Evolutionary conservation across 768 basidiomycete species (phyloP).

Genomic region (Boletus reticuloceps): DNA sequence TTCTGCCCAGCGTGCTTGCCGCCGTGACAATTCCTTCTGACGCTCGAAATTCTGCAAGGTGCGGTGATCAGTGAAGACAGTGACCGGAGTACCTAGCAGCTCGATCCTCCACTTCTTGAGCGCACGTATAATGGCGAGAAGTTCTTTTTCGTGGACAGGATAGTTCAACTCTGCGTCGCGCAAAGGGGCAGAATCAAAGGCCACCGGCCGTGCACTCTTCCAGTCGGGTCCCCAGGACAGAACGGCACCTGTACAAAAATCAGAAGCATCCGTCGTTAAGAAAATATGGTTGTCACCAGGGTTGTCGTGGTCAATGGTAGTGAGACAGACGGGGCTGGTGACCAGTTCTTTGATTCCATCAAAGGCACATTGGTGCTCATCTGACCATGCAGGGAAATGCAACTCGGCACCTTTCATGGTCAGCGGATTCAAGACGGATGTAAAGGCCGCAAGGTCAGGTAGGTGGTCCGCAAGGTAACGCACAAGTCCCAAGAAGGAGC

Average conservation of each 20-base stretch:
- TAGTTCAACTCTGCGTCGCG: constrained; percentile 21
- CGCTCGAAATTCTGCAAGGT: constrained; percentile 13
- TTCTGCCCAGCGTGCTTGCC: constrained; percentile 38
- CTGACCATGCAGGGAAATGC: background rate
- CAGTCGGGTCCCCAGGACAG: background rate
- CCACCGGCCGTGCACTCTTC: background rate
- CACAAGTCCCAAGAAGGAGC: background rate
- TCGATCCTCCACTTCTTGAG: constrained; percentile 29
- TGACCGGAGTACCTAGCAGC: background rate
- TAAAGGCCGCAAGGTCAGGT: background rate
- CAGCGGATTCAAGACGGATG: background rate
- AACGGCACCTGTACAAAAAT: background rate
- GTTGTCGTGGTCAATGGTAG: constrained; percentile 31
- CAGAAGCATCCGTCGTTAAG: constrained; percentile 11
- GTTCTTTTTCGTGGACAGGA: constrained; percentile 32
- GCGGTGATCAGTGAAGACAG: constrained; percentile 30
- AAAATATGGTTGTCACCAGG: constrained; percentile 17
- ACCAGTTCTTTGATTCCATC: constrained; percentile 26
- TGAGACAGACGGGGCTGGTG: constrained; percentile 25
- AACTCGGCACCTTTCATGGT: background rate
- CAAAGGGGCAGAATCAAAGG: background rate
- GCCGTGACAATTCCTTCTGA: background rate
- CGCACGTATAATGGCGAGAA: constrained; percentile 31
- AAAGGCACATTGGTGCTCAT: constrained; percentile 2
- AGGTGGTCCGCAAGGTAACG: background rate